Percentiles rank a stretch among this genome's conserved stretches.
phyloP scores from a whole-genome alignment of 2,329 filamentous ascomycete species.

The Endocalyx cinctus region DNA sequence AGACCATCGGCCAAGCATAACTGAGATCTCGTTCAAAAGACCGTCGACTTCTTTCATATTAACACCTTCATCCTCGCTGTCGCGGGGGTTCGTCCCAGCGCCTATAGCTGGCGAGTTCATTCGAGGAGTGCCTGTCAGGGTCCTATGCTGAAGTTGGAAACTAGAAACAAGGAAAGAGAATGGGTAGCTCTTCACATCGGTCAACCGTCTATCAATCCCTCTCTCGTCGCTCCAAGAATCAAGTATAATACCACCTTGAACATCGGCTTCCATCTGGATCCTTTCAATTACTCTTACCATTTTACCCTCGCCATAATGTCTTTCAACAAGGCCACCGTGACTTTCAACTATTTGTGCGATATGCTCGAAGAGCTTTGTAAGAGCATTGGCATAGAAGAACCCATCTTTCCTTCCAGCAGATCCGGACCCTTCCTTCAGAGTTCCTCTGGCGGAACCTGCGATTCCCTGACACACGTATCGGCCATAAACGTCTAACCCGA shows the following conservation, averaged over 20 bases:
- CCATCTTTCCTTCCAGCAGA: constrained; percentile 63
- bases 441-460: constrained; percentile 73
- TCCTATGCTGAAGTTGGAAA: constrained; percentile 70
- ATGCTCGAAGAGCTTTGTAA: constrained; percentile 93
- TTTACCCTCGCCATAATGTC: constrained; percentile 86
- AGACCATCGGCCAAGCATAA: constrained; percentile 93
- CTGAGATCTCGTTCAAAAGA: constrained; percentile 77
- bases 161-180: constrained; percentile 97
- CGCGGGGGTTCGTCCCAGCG: constrained; percentile 46
- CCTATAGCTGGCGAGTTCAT: constrained; percentile 71
- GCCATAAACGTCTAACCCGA: constrained; percentile 91
- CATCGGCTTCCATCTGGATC: constrained; percentile 89
- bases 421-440: constrained; percentile 65
- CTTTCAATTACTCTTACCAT: constrained; percentile 94
- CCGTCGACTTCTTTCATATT: constrained; percentile 96
- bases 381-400: constrained; percentile 85
- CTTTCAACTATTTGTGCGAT: constrained; percentile 95
- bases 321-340: constrained; percentile 84
- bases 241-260: constrained; percentile 91
- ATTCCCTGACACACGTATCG: constrained; percentile 95
- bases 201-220: constrained; percentile 77
- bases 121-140: constrained; percentile 56
- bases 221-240: constrained; percentile 95
- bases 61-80: constrained; percentile 84
- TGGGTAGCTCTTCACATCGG: constrained; percentile 94